phyloP scores from a whole-genome alignment of 305 asterid species.

The Nicotiana rustica region DNA sequence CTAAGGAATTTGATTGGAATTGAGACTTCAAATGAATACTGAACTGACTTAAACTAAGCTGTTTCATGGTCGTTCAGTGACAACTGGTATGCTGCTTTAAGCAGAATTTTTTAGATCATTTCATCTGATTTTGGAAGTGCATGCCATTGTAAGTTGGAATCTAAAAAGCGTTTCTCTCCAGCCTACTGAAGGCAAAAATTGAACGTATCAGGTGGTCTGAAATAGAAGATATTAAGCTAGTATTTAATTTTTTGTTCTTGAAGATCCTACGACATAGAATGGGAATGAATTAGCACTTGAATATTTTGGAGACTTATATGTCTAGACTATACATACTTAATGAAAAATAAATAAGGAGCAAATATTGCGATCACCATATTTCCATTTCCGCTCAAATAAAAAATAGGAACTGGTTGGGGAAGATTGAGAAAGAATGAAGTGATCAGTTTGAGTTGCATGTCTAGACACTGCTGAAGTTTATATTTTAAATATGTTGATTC shows the following conservation, averaged over 20 bases:
- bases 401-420: not conserved
- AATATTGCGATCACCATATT: not conserved
- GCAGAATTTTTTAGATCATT: not conserved
- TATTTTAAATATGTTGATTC: not conserved
- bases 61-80: not conserved
- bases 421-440: not conserved
- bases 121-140: slow-evolving; percentile 8
- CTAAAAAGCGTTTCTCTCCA: not conserved
- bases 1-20: not conserved
- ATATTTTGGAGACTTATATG: not conserved
- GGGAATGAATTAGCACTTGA: not conserved
- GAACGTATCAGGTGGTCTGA: not conserved
- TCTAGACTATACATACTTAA: not conserved
- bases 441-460: not conserved
- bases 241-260: not conserved
- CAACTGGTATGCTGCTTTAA: not conserved
- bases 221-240: not conserved
- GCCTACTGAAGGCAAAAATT: not conserved
- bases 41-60: not conserved
- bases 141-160: not conserved
- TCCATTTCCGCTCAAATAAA: not conserved
- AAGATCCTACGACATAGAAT: not conserved
- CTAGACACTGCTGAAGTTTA: not conserved
- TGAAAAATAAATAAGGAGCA: not conserved
- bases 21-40: not conserved